These are phyloP conservation scores for Coemansia brasiliensis DNA, from an alignment of 192 early-diverging fungal species.

Conservation along the genomic window DNA sequence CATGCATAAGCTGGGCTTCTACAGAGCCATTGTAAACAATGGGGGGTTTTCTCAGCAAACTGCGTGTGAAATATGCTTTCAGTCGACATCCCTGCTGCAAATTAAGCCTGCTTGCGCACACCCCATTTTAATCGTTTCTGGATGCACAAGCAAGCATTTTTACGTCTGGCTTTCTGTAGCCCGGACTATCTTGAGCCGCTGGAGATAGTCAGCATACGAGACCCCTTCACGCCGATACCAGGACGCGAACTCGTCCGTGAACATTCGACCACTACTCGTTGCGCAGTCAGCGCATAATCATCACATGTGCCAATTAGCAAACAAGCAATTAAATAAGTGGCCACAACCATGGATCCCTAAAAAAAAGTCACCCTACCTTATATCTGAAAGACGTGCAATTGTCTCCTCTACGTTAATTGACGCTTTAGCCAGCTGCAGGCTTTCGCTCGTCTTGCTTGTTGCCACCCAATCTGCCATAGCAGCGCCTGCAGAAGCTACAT, in stretches of 20 bases:
- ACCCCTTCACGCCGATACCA: constrained; percentile 45
- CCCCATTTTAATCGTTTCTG: neutral
- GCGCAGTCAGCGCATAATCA: neutral
- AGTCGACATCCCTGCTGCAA: neutral
- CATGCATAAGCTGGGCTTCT: too few relatives aligned
- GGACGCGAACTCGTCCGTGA: constrained; percentile 45
- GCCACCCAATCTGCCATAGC: constrained; percentile 19
- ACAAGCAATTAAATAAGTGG: constrained; percentile 3
- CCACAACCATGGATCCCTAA: neutral
- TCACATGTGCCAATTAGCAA: constrained; percentile 10
- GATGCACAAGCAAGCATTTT: neutral
- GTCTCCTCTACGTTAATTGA: constrained; percentile 23
- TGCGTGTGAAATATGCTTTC: neutral
- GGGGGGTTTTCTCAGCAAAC: neutral
- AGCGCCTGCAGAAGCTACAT: constrained; percentile 22
- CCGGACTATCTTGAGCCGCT: constrained; percentile 44
- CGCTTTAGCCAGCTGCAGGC: constrained; percentile 10
- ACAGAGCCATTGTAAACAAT: neutral
- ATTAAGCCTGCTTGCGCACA: neutral
- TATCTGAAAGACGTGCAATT: constrained; percentile 29
- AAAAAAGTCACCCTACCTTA: constrained; percentile 20
- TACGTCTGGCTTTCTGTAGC: constrained; percentile 22
- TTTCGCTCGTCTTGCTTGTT: constrained; percentile 8
- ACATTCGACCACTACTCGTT: constrained; percentile 41
- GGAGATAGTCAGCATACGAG: constrained; percentile 37